Evolutionary conservation across 352 stramenopile genomes (phyloP).

Genomic region (Globisporangium echinulatum): DNA sequence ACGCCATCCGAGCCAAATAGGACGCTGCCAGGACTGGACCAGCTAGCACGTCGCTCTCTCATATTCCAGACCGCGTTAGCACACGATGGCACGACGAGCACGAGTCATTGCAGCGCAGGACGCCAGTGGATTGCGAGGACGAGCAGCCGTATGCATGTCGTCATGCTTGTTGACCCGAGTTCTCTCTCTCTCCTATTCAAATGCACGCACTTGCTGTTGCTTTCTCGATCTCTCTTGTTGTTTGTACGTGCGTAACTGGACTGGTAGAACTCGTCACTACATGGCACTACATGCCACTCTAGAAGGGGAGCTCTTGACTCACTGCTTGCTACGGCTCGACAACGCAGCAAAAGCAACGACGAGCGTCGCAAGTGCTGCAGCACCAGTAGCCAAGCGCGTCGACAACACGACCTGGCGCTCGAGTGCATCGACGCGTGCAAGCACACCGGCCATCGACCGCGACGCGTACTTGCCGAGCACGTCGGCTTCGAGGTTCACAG

Average conservation of each 20-base stretch:
- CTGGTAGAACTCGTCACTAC: too few relatives aligned
- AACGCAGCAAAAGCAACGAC: conserved; percentile 21
- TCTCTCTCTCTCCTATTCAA: not conserved
- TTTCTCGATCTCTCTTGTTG: not conserved
- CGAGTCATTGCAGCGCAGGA: too few relatives aligned
- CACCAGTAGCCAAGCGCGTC: conserved; percentile 26
- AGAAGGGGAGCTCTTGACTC: not conserved
- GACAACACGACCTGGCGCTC: conserved; percentile 43
- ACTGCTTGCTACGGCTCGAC: conserved; percentile 11
- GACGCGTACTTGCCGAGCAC: conserved; percentile 91
- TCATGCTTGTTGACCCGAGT: not conserved
- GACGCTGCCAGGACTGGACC: too few relatives aligned
- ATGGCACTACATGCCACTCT: too few relatives aligned
- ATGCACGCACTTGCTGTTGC: not conserved
- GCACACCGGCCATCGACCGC: conserved; percentile 58
- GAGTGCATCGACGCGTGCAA: conserved; percentile 51
- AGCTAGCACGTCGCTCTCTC: not conserved
- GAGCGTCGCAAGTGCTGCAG: conserved; percentile 18
- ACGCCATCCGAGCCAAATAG: too few relatives aligned
- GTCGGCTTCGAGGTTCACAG: conserved; percentile 91
- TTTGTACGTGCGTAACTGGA: too few relatives aligned
- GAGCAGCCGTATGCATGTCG: not conserved
- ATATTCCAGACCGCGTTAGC: not conserved
- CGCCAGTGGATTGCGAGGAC: not conserved
- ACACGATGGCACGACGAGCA: too few relatives aligned